Percentiles rank a stretch among this genome's conserved stretches.
Evolutionary conservation across 768 basidiomycete genomes (phyloP).

Genomic region (Fistulinella prunicolor): DNA sequence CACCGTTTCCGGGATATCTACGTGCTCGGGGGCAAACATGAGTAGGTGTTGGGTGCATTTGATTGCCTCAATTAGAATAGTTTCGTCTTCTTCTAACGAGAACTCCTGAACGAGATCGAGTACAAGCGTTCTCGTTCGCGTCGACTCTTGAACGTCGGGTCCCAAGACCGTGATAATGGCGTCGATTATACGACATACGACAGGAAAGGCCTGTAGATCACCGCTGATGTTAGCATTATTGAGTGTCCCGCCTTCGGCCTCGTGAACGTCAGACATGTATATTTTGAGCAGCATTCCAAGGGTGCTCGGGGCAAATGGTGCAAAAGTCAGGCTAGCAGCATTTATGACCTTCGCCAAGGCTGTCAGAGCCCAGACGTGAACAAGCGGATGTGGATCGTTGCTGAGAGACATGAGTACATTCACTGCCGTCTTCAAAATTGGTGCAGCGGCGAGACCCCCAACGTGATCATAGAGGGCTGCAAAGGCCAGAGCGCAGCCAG

Average conservation of each 20-base stretch:
- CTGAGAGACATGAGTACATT: slow-evolving; percentile 93
- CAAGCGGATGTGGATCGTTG: slow-evolving; percentile 94
- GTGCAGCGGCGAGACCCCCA: slow-evolving; percentile 92
- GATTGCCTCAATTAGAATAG: slow-evolving; percentile 89
- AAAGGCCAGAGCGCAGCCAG: slow-evolving; percentile 91
- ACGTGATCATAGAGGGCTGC: slow-evolving; percentile 90
- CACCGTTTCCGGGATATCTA: slow-evolving; percentile 79
- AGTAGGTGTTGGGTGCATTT: slow-evolving; percentile 95
- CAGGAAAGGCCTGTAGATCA: slow-evolving; percentile 88
- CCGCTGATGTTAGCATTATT: slow-evolving; percentile 83
- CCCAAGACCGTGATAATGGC: slow-evolving; percentile 92
- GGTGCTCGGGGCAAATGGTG: slow-evolving; percentile 84
- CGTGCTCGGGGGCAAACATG: slow-evolving; percentile 88
- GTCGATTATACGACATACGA: slow-evolving; percentile 88
- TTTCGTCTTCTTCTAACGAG: slow-evolving; percentile 80
- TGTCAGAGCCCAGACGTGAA: slow-evolving; percentile 90
- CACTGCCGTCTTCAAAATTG: slow-evolving; percentile 91
- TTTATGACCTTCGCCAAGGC: slow-evolving; percentile 86
- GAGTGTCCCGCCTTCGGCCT: slow-evolving; percentile 85
- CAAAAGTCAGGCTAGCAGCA: slow-evolving; percentile 88
- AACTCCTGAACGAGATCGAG: slow-evolving; percentile 86
- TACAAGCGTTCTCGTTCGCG: slow-evolving; percentile 72
- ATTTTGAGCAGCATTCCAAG: slow-evolving; percentile 89
- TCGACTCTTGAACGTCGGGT: slow-evolving; percentile 90
- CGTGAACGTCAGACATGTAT: slow-evolving; percentile 87